Conservation (phyloP, 2,329 filamentous ascomycete genomes). For the Clonostachys byssicola region DNA sequence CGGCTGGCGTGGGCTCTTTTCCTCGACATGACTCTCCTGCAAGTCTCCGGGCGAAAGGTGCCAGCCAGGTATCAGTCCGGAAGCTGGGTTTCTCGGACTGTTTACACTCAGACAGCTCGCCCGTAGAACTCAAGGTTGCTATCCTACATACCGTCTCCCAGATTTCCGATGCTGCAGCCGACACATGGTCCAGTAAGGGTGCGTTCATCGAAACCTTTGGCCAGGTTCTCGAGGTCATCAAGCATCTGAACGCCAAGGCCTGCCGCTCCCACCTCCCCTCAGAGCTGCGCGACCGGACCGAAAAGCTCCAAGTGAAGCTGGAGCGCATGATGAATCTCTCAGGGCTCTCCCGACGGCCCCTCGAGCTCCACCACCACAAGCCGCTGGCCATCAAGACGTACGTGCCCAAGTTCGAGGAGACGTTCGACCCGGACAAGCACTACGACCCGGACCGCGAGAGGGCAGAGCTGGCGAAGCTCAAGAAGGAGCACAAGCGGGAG, state of each 20-base stretch:
- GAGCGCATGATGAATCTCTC: conserved; percentile 55
- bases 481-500: conserved; percentile 90
- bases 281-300: conserved; percentile 30
- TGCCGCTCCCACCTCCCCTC: conserved; percentile 46
- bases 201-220: conserved; percentile 78
- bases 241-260: conserved; percentile 53
- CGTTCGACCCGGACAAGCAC: conserved; percentile 91
- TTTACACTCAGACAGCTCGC: conserved; percentile 21
- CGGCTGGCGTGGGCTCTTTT: conserved; percentile 46
- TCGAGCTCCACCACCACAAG: conserved; percentile 84
- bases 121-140: conserved; percentile 44
- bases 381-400: conserved; percentile 83
- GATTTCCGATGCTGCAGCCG: conserved; percentile 64
- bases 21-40: conserved; percentile 54
- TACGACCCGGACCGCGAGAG: conserved; percentile 95
- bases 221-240: conserved; percentile 54
- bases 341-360: conserved; percentile 65
- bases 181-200: conserved; percentile 68
- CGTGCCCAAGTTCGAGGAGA: conserved; percentile 94
- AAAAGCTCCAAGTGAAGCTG: conserved; percentile 39
- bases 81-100: conserved; percentile 60
- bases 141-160: conserved; percentile 59
- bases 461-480: conserved; percentile 77
- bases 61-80: conserved; percentile 34
- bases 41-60: conserved; percentile 39